phyloP scores from a whole-genome alignment of 2,329 filamentous ascomycete species.

The Grosmannia penicillata region DNA sequence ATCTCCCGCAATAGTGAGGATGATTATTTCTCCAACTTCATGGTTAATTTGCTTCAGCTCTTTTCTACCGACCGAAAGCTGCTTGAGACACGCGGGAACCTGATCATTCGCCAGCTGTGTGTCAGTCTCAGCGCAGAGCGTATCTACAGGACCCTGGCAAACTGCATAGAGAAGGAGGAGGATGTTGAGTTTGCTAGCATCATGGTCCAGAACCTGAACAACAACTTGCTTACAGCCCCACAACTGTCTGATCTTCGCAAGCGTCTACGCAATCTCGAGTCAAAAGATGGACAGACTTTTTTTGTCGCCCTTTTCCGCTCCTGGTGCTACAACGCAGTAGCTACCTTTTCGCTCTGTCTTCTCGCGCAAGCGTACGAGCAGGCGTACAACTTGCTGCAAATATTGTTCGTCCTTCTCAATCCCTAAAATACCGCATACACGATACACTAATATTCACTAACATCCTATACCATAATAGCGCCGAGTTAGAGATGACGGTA shows the following conservation, averaged over 20 bases:
- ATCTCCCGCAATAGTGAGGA: conserved; percentile 96
- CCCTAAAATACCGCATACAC: no score
- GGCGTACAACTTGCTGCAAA: conserved; percentile 87
- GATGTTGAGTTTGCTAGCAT: conserved; percentile 98
- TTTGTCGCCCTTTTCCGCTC: conserved; percentile 90
- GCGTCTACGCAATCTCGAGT: conserved; percentile 77
- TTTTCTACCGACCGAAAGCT: conserved; percentile 90
- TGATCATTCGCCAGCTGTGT: conserved; percentile 92
- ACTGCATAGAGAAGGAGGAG: conserved; percentile 94
- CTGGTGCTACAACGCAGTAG: conserved; percentile 97
- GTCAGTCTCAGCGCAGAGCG: conserved; percentile 84
- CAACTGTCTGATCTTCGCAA: conserved; percentile 86
- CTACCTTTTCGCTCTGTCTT: conserved; percentile 89
- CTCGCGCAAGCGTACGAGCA: conserved; percentile 97
- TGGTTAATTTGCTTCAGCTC: conserved; percentile 88
- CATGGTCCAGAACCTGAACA: conserved; percentile 98
- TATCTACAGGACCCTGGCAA: conserved; percentile 89
- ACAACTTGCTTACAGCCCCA: conserved; percentile 94
- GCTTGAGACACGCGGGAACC: conserved; percentile 80
- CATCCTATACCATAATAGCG: no score
- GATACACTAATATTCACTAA: no score
- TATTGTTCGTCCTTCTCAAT: conserved; percentile 47
- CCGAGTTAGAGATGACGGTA: conserved; percentile 95
- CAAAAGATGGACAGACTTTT: conserved; percentile 84
- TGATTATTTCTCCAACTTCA: conserved; percentile 94